Base-by-base conservation (phyloP, 2,329 filamentous ascomycete genomes). In the Claviceps arundinis region DNA sequence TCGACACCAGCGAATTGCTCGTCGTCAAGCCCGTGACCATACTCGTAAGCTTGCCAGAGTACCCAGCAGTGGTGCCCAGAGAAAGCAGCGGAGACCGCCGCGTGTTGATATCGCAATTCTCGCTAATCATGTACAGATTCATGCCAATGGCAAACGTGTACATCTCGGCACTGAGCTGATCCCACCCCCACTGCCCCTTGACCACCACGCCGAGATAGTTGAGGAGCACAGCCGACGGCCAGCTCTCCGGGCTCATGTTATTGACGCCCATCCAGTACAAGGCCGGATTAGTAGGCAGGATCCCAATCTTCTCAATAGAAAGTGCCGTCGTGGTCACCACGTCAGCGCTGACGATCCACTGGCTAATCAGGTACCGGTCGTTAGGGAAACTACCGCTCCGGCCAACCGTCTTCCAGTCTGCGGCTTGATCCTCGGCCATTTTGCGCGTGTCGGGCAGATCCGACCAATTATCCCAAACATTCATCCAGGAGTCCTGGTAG, bases 251-350 rank as follows among this genome's bases (percentile, higher is more conserved):
- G 22, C 51, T 57, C 57, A 64, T 65, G 48, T 56, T 55, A 50
- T 61, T 61, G 19, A 61, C 47, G 13, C 64, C 63, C 51, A 61
- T 60, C 60, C 60, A 65, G 57, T 68, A 68, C n/a, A 68, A 54
- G 4, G 65, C 55, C 4, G 65, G 65, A 51, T 68, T 67, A 16
- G 63, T 64, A 11, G 61, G 59, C 19, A 64, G 52, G 4, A 65
- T 57, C n/a, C 62, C 65, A 37, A 65, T 60, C 24, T 53, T 54
- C 52, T 68, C 58, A 41, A 63, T 56, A 14, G 54, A 58, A 17
- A 63, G 54, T 0, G 58, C 51, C 4, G 64, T 64, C 26, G 62
- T 59, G 7, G 58, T 60, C 30, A 64, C 16, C 13, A 58, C 49
- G 50, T 60, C 56, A 3, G 58, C 63, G 24, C 59, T 65, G 46